phyloP scores from a whole-genome alignment of 306 rosid species.

The Luffa acutangula region DNA sequence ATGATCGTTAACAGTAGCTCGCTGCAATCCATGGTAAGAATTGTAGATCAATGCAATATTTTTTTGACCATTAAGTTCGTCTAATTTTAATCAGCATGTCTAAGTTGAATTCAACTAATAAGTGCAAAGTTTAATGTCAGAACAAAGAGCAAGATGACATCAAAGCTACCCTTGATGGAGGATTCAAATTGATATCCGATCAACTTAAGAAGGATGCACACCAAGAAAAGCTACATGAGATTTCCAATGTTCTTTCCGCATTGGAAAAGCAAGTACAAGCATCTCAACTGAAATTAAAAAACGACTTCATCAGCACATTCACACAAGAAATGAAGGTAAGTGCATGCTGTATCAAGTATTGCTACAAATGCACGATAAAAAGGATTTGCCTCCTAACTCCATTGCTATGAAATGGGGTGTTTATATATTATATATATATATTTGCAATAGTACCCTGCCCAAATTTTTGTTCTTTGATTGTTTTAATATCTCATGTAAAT shows the following conservation, averaged over 20 bases:
- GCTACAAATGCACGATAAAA: conserved; percentile 6
- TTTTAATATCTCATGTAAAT: not conserved
- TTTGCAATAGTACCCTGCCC: not conserved
- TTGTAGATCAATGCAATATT: not conserved
- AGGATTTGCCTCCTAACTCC: not conserved
- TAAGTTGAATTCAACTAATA: not conserved
- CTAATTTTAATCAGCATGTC: not conserved
- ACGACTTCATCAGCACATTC: conserved; percentile 34
- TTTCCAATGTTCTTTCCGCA: conserved; percentile 47
- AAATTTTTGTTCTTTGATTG: not conserved
- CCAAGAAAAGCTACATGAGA: conserved; percentile 57
- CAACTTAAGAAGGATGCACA: conserved; percentile 29
- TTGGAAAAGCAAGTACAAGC: conserved; percentile 55
- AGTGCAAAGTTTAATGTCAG: conserved; percentile 29
- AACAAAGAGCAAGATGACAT: conserved; percentile 68
- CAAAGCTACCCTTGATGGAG: conserved; percentile 49
- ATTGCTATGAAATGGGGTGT: not conserved
- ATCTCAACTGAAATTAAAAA: conserved; percentile 39
- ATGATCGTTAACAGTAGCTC: conserved; percentile 51
- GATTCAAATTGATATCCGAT: conserved; percentile 60
- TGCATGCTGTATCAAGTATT: conserved; percentile 10
- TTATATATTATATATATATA: not conserved
- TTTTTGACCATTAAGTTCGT: conserved; percentile 12
- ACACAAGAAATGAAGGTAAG: conserved; percentile 65
- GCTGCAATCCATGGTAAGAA: conserved; percentile 66